Conservation (phyloP, 1,284 basidiomycete genomes). For the Somion occarium region DNA sequence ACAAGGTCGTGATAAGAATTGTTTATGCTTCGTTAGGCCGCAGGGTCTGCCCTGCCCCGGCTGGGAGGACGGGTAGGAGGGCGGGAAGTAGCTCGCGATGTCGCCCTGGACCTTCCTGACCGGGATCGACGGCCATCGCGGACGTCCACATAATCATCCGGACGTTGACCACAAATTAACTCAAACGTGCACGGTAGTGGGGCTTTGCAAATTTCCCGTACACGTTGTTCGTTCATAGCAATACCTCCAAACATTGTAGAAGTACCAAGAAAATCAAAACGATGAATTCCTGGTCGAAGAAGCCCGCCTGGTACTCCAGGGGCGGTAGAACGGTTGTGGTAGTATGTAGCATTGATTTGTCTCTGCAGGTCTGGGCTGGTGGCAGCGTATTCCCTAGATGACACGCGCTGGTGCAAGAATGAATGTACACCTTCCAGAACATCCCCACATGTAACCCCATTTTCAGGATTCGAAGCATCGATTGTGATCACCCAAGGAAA, state of each 20-base stretch:
- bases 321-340: slow-evolving; percentile 58
- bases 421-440: slow-evolving; percentile 54
- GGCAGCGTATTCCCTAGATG: slow-evolving; percentile 45
- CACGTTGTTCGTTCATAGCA: slow-evolving; percentile 37
- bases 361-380: slow-evolving; percentile 32
- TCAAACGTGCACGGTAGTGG: slow-evolving; percentile 56
- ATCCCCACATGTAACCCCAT: slow-evolving; percentile 71
- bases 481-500: slow-evolving; percentile 61
- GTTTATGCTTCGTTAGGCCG: too few relatives aligned
- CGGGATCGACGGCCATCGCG: not conserved
- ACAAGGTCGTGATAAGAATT: not conserved
- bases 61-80: not conserved
- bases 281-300: slow-evolving; percentile 53
- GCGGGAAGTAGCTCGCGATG: slow-evolving; percentile 3
- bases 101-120: not conserved
- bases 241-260: slow-evolving; percentile 61
- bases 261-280: slow-evolving; percentile 58
- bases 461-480: slow-evolving; percentile 38
- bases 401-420: slow-evolving; percentile 46
- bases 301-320: slow-evolving; percentile 61
- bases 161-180: slow-evolving; percentile 47
- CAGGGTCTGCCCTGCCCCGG: not conserved
- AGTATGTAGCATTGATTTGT: slow-evolving; percentile 46
- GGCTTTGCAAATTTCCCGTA: slow-evolving; percentile 38
- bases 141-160: slow-evolving; percentile 16